Conservation (phyloP, 352 stramenopile species). For the Pythium aphanidermatum region DNA sequence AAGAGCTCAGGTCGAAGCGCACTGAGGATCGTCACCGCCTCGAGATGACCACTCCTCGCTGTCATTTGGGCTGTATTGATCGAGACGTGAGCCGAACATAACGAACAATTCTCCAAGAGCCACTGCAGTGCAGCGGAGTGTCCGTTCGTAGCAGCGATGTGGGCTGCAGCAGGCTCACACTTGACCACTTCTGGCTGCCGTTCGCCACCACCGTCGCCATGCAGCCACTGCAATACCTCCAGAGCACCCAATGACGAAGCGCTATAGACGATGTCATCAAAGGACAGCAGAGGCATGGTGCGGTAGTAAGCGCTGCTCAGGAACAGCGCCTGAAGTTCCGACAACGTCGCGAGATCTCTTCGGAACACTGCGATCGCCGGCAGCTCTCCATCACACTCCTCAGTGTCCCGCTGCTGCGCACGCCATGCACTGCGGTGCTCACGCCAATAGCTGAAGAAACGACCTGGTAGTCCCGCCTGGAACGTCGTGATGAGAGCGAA, state of each 20-base stretch:
- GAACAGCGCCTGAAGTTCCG: constrained; percentile 3
- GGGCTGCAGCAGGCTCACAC: not conserved
- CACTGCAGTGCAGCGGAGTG: constrained; percentile 4
- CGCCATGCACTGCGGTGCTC: not conserved
- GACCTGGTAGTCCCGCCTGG: constrained; percentile 8
- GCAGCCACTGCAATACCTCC: constrained; percentile 6
- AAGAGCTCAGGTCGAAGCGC: constrained; percentile 2
- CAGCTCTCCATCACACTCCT: constrained; percentile 4
- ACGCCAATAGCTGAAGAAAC: constrained; percentile 2
- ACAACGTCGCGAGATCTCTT: constrained; percentile 7
- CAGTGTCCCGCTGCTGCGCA: not conserved
- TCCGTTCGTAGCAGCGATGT: not conserved
- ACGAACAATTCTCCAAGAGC: constrained; percentile 5
- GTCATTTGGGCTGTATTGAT: not conserved
- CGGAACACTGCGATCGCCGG: constrained; percentile 4
- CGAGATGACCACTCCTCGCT: not conserved
- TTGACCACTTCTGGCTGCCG: not conserved
- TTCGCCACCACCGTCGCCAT: constrained; percentile 2
- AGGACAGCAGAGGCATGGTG: constrained; percentile 1
- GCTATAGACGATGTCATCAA: not conserved
- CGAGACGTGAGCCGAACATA: not conserved
- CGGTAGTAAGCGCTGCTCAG: constrained; percentile 10
- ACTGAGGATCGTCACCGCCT: constrained; percentile 5
- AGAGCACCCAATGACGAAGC: not conserved
- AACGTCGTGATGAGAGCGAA: constrained; percentile 5